Evolutionary conservation across 306 rosid species (phyloP).

Genomic region (Rosa lucieae): DNA sequence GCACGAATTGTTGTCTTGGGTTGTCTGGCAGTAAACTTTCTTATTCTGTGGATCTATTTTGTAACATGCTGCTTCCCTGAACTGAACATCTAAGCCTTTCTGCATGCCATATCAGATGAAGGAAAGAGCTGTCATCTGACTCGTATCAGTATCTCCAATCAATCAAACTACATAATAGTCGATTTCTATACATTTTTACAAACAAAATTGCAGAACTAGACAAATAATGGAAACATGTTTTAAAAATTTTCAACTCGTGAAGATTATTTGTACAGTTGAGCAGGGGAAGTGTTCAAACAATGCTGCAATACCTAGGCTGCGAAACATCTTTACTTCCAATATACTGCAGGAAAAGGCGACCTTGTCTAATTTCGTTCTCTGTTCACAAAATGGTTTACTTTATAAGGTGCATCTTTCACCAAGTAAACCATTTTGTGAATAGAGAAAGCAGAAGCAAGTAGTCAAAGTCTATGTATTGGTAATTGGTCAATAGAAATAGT

Average conservation of each 20-base stretch:
- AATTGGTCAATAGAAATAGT: background rate
- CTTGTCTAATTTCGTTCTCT: background rate
- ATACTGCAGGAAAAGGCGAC: background rate
- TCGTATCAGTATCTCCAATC: background rate
- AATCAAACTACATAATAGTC: background rate
- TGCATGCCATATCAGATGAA: slow-evolving; percentile 22
- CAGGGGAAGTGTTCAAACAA: background rate
- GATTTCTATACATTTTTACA: background rate
- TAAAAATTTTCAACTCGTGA: background rate
- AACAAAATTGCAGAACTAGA: background rate
- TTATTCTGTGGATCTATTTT: slow-evolving; percentile 63
- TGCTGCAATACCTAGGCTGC: background rate
- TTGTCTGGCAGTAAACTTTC: slow-evolving; percentile 60
- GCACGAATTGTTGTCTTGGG: slow-evolving; percentile 37
- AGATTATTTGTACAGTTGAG: background rate
- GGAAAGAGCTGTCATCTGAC: background rate
- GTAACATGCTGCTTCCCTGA: slow-evolving; percentile 65
- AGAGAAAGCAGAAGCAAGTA: background rate
- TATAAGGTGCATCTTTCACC: background rate
- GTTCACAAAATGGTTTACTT: background rate
- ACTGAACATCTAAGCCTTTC: slow-evolving; percentile 52
- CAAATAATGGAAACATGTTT: background rate
- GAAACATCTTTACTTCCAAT: background rate
- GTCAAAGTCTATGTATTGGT: background rate
- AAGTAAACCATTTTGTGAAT: background rate